Percentiles rank a stretch among this genome's conserved stretches.
Evolutionary conservation across 345 rosid species (phyloP).

Genomic region (Citropsis articulata): DNA sequence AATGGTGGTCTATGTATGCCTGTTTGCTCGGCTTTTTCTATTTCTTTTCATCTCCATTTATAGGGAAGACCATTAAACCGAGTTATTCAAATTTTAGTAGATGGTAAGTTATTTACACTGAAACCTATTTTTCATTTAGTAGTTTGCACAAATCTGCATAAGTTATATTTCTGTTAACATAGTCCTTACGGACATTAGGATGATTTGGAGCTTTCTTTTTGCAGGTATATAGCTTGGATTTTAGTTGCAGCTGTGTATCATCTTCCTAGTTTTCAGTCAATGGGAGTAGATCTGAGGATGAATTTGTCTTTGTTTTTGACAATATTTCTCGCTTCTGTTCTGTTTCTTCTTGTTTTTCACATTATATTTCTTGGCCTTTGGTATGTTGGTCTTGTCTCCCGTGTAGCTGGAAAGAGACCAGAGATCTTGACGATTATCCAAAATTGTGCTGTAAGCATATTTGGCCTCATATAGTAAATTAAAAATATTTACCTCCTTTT

Average conservation of each 20-base stretch:
- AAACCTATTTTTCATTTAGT: background rate
- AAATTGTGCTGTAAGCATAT: constrained; percentile 77
- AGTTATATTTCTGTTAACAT: background rate
- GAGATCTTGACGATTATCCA: constrained; percentile 87
- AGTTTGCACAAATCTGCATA: background rate
- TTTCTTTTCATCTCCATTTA: constrained; percentile 95
- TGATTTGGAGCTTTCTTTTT: constrained; percentile 16
- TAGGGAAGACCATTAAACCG: constrained; percentile 93
- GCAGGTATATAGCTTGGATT: constrained; percentile 98
- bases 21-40: constrained; percentile 98
- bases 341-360: constrained; percentile 93
- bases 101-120: constrained; percentile 54
- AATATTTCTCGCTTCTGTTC: constrained; percentile 74
- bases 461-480: constrained; percentile 3
- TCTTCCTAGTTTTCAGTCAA: constrained; percentile 98
- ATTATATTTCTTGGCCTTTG: constrained; percentile 83
- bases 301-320: constrained; percentile 93
- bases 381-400: constrained; percentile 92
- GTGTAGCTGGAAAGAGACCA: constrained; percentile 93
- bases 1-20: constrained; percentile 99
- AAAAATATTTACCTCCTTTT: background rate
- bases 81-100: constrained; percentile 95
- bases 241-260: constrained; percentile 96
- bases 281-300: constrained; percentile 99
- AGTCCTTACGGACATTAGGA: background rate